Base-by-base conservation (phyloP, 306 rosid species). In the Citrullus mucosospermus region DNA sequence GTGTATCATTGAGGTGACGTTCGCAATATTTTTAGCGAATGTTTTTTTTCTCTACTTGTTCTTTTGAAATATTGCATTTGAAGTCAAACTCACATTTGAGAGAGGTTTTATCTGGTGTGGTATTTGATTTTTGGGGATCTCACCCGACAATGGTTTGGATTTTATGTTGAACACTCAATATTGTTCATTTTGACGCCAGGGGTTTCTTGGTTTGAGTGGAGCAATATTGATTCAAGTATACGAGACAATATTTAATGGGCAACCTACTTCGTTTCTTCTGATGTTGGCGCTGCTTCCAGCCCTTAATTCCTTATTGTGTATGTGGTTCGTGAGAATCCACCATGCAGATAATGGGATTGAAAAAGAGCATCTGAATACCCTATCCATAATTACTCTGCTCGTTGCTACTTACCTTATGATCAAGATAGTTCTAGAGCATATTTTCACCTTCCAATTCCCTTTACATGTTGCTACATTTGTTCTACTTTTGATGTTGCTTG, bases 161-260 rank as follows among this genome's bases (percentile, higher is more conserved):
- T 46, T 71, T 71, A 71, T 25, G 68, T 18, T 73, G 32, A 39
- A 36, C 36, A 48, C 55, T 50, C 56, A 72, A 25, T 30, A 48
- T 72, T n/a, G 56, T 72, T 28, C 14, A 9, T 69, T 73, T 80
- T 13, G 69, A 88, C 16, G 61, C 7, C 93, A 94, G 98, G 97
- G 97, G 9, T 94, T 90, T 84, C 82, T 92, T 56, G 98, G 98
- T 72, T 85, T 95, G n/a, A 92, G 98, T 82, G 97, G 97, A 77
- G 98, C 98, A 71, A 89, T 92, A 77, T 78, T 95, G 72, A 88
- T 95, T 41, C 97, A 88, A 78, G 65, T 91, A 54, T 91, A 95
- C 39, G 88, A 86, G 46, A 86, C 91, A 20, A 65, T 87, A 80
- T 89, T 82, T 77, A 78, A 84, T 51, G 92, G 89, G 11, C 82